phyloP scores from a whole-genome alignment of 2,329 filamentous ascomycete species.

The Aspergillus sp. region DNA sequence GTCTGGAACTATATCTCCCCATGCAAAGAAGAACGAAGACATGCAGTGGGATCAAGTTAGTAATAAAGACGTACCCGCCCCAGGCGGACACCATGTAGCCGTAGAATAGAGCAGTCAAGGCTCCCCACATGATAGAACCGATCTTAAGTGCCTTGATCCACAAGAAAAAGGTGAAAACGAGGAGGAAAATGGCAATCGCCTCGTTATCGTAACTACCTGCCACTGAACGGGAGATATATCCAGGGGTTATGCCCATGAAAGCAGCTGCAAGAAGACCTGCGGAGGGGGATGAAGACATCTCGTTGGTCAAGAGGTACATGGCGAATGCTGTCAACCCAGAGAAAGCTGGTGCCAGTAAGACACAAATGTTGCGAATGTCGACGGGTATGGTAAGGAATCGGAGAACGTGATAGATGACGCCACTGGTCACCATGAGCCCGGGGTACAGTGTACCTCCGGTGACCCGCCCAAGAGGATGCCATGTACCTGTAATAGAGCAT shows the following conservation, averaged over 20 bases:
- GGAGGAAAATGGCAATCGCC: constrained; percentile 96
- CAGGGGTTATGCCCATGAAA: constrained; percentile 97
- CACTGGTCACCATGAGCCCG: constrained; percentile 98
- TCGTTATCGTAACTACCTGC: constrained; percentile 99
- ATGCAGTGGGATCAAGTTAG: constrained; percentile 91
- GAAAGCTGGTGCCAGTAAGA: constrained; percentile 89
- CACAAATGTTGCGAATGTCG: constrained; percentile 98
- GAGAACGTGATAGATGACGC: constrained; percentile 91
- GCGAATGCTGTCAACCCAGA: constrained; percentile 92
- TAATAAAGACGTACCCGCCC: constrained; percentile 99
- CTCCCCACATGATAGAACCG: constrained; percentile 95
- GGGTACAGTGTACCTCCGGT: constrained; percentile 99
- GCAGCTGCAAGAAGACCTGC: constrained; percentile 89
- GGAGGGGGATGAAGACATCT: constrained; percentile 94
- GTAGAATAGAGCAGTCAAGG: constrained; percentile 91
- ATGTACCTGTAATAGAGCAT: constrained; percentile 62
- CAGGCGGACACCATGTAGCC: constrained; percentile 99
- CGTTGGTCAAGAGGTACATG: constrained; percentile 90
- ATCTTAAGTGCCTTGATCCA: constrained; percentile 99
- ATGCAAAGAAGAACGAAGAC: constrained; percentile 92
- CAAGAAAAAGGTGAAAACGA: constrained; percentile 97
- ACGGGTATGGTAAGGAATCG: constrained; percentile 86
- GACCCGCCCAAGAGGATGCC: constrained; percentile 97
- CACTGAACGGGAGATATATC: constrained; percentile 96
- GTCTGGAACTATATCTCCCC: constrained; percentile 89